Base-by-base conservation (phyloP, 2,329 filamentous ascomycete species). In the Aspergillus pseudoglaucus region DNA sequence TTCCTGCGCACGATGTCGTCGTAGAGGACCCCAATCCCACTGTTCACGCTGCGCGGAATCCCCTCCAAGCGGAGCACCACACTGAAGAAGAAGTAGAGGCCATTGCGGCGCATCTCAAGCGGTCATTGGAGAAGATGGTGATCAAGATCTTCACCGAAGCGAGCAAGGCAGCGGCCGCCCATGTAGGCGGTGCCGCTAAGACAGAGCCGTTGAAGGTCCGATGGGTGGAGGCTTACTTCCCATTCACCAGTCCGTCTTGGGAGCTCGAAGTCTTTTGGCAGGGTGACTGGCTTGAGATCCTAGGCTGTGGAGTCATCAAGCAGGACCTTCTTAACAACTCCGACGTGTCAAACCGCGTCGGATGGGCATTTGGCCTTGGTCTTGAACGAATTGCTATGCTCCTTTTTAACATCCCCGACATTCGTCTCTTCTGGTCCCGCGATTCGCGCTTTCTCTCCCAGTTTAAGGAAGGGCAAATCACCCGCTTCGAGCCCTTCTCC, bases 161-260 rank as follows among this genome's bases (percentile, higher is more conserved):
- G 6, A 83, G 83, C 62, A 76, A 77, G 44, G 87, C 85, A 4
- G 80, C 82, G 6, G 71, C 77, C 4, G 74, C 58, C 6, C 70
- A 76, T 14, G 74, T 72, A 6, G 74, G 79, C 44, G 37, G 10
- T 12, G 37, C 37, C 37, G 72, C 75, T 4, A 60, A 72, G 65
- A 76, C 82, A 44, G 87, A 94, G 61, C 88, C 90, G 4, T 75
- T 97, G 35, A 84, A 83, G 57, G 84, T 96, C 60, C 82, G 93
- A 56, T 98, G 93, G 93, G 84, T 97, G 6, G 91, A 96, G 68
- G 90, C 93, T 1, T 97, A 93, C 70, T 98, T 98, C 71, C 93
- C 93, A 35, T 97, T 97, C 66, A 98, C 93, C 0, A 90, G 85
- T 49, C 93, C 93, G 0, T 93, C 87, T 6, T 98, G 89, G 87